phyloP scores from a whole-genome alignment of 2,329 filamentous ascomycete species.

The Coniochaeta pulveracea region DNA sequence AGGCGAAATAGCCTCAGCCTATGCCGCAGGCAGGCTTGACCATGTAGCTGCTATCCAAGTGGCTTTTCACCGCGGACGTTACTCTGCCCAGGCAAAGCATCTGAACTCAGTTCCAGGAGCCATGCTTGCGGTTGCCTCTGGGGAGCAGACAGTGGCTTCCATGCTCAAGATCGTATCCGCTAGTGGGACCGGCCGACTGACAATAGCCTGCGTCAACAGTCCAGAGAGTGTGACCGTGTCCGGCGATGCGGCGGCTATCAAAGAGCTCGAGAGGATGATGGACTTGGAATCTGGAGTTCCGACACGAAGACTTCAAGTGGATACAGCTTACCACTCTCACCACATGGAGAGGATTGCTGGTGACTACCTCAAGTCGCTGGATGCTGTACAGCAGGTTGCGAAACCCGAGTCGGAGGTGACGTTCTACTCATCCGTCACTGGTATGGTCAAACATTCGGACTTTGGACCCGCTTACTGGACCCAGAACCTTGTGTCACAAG shows the following conservation, averaged over 20 bases:
- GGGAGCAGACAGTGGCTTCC: constrained; percentile 4
- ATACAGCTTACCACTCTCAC: constrained; percentile 23
- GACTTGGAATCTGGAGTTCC: constrained; percentile 8
- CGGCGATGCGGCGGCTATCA: constrained; percentile 16
- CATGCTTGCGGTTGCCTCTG: constrained; percentile 10
- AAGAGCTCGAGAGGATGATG: constrained; percentile 7
- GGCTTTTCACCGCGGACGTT: constrained; percentile 9
- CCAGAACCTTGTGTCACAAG: background rate
- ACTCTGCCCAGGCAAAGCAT: constrained; percentile 3
- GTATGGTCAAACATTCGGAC: background rate
- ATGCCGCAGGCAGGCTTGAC: constrained; percentile 5
- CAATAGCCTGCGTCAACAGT: constrained; percentile 12
- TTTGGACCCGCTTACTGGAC: background rate
- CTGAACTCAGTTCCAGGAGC: constrained; percentile 5
- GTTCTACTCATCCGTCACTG: background rate
- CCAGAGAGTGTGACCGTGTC: constrained; percentile 18
- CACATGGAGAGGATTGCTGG: constrained; percentile 16
- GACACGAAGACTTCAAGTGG: constrained; percentile 8
- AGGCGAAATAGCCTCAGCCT: constrained; percentile 10
- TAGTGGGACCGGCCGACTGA: constrained; percentile 1
- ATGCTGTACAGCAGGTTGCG: background rate
- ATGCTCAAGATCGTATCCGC: constrained; percentile 7
- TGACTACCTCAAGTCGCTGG: constrained; percentile 6
- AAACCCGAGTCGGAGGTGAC: background rate
- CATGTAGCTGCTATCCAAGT: constrained; percentile 9